Evolutionary conservation across 495 filamentous ascomycete genomes (phyloP).

Genomic region (Opeltia flavorubescens): DNA sequence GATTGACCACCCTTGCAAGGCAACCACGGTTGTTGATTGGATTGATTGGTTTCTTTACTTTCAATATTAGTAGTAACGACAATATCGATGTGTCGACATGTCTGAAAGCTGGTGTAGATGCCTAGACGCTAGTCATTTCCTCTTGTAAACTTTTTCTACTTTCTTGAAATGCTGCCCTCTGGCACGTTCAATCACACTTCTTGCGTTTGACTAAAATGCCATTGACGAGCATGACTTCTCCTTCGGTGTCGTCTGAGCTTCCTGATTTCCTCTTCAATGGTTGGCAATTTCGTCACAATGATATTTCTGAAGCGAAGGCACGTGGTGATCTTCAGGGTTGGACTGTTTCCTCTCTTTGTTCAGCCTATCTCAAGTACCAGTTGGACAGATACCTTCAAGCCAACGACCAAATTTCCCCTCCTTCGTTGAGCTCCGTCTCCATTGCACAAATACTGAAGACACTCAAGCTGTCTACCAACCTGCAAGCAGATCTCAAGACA

Average conservation of each 20-base stretch:
- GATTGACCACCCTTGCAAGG: no score
- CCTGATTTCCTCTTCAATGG: not conserved
- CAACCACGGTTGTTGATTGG: no score
- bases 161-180: no score
- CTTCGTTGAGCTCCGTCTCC: slow-evolving; percentile 8
- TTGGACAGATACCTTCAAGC: slow-evolving; percentile 9
- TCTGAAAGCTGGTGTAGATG: no score
- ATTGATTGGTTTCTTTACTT: no score
- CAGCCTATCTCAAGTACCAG: slow-evolving; percentile 8
- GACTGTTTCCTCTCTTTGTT: slow-evolving; percentile 9
- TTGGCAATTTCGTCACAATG: not conserved
- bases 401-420: not conserved
- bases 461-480: slow-evolving; percentile 10
- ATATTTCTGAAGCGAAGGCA: not conserved
- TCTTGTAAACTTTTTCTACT: no score
- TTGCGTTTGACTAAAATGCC: no score
- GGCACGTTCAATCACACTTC: no score
- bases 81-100: no score
- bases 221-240: not conserved
- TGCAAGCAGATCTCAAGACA: slow-evolving; percentile 7
- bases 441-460: slow-evolving; percentile 8
- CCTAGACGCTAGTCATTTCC: no score
- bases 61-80: no score
- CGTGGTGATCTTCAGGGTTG: slow-evolving; percentile 3
- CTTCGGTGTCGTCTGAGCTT: not conserved